Base-by-base conservation (phyloP, 192 early-diverging fungal genomes). In the Polychytrium aggregatum region DNA sequence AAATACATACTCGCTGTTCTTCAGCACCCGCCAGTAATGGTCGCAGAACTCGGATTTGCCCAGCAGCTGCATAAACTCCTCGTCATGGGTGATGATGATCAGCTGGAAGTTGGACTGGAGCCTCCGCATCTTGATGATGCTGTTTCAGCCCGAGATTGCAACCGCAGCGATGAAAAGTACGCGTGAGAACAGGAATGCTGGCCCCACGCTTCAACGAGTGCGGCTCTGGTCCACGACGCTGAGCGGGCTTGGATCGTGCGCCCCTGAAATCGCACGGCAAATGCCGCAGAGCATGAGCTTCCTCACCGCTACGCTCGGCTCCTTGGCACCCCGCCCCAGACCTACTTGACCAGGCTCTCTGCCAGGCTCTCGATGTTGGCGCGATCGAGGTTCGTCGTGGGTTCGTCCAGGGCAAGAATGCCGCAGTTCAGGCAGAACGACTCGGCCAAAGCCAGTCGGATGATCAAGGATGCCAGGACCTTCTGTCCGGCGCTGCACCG, bases 21-120 rank as follows among this genome's bases (percentile, higher is more conserved):
- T 94, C 51, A 67, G 70, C n/a, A 97, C 79, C 10, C 88, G 66
- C 60, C 76, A 97, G 63, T 92, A 98, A 36, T 82, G 78, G 44
- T 94, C 91, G 1, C 83, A 80, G 45, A 82, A 82, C 44, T 90
- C 86, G 10, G 76, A 68, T 46, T 74, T 61, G 24, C 86, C 89
- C 21, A 99, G 50, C 52, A 78, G 62, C 38, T 83, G 81, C 60
- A 96, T 76, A 67, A 99, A 99, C 24, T 85, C 80, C 57, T 97
- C 93, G 63, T 99, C 93, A 55, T 99, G 96, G 13, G 96, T 97
- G 55, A 99, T 97, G 28, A 99, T 72, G 37, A 99, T 82, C 26
- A 99, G 67, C 67, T 99, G 96, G 56, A 99, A 99, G 64, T 96
- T 97, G 49, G 68, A 57, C 62, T 96, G 90, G 20, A 65, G 61